phyloP scores from a whole-genome alignment of 2,329 filamentous ascomycete species.

The Botrytis squamosa region DNA sequence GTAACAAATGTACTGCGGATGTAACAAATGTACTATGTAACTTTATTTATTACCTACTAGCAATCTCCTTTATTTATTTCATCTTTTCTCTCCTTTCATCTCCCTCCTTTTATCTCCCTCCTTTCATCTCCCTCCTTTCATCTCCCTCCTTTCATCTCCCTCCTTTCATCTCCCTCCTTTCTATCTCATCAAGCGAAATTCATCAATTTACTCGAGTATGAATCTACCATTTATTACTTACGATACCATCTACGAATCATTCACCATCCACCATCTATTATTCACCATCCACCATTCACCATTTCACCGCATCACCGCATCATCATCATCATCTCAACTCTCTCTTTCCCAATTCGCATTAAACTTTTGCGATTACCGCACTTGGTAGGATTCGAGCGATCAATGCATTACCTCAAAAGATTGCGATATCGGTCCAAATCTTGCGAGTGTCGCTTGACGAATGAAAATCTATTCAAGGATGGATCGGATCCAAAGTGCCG shows the following conservation, averaged over 20 bases:
- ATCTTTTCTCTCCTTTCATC: neutral
- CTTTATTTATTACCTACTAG: no score
- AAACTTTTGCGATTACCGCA: neutral
- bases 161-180: neutral
- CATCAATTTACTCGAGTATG: no score
- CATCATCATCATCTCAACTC: no score
- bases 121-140: neutral
- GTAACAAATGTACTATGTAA: no score
- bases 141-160: neutral
- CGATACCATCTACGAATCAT: no score
- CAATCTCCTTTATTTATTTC: no score
- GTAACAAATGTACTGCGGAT: no score
- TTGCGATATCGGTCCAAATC: neutral
- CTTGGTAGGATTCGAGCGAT: neutral
- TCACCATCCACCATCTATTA: neutral
- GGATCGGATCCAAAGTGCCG: neutral
- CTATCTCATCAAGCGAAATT: neutral
- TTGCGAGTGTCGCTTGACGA: neutral
- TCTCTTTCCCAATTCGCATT: neutral
- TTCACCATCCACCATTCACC: no score
- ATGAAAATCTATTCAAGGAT: neutral
- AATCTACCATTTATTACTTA: neutral
- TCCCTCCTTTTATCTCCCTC: neutral
- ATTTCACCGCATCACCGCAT: neutral
- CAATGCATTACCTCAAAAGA: neutral